A percentile compares a stretch with the other conserved stretches of the same genome.
Evolutionary conservation across 2,329 filamentous ascomycete genomes (phyloP).

Genomic region (Macrophomina phaseolina): DNA sequence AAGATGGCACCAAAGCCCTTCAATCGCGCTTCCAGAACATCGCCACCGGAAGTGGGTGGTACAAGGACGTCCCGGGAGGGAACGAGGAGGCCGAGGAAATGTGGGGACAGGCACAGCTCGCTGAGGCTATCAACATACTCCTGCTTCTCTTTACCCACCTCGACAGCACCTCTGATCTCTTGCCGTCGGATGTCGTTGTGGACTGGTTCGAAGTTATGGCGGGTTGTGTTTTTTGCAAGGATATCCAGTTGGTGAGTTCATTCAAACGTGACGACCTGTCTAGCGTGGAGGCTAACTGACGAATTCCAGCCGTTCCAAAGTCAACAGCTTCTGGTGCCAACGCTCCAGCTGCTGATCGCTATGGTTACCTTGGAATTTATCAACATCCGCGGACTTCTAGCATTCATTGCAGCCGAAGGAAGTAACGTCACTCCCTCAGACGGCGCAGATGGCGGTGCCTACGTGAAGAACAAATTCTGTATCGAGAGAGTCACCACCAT

Average conservation of each 20-base stretch:
- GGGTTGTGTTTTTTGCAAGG: conserved; percentile 66
- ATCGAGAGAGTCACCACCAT: conserved; percentile 75
- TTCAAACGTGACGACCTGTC: neutral
- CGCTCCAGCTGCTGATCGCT: conserved; percentile 72
- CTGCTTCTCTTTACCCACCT: conserved; percentile 75
- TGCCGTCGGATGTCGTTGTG: conserved; percentile 39
- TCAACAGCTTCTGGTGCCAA: conserved; percentile 57
- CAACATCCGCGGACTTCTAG: conserved; percentile 67
- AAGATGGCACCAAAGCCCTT: conserved; percentile 56
- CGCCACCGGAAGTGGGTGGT: conserved; percentile 52
- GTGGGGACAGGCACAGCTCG: conserved; percentile 68
- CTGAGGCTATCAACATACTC: conserved; percentile 75
- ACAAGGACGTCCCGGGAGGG: conserved; percentile 51
- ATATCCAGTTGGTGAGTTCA: conserved; percentile 40
- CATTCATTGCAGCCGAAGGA: conserved; percentile 53
- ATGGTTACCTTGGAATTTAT: conserved; percentile 75
- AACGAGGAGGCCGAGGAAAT: conserved; percentile 63
- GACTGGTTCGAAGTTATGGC: conserved; percentile 41
- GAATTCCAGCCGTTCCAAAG: conserved; percentile 45
- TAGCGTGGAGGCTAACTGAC: conserved; percentile 7
- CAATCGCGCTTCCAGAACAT: conserved; percentile 57
- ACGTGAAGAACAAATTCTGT: conserved; percentile 71
- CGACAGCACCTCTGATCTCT: conserved; percentile 55
- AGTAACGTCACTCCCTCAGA: neutral
- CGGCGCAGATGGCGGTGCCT: conserved; percentile 47